phyloP scores from a whole-genome alignment of 1,284 basidiomycete genomes.

The Fistulinella staudtii region DNA sequence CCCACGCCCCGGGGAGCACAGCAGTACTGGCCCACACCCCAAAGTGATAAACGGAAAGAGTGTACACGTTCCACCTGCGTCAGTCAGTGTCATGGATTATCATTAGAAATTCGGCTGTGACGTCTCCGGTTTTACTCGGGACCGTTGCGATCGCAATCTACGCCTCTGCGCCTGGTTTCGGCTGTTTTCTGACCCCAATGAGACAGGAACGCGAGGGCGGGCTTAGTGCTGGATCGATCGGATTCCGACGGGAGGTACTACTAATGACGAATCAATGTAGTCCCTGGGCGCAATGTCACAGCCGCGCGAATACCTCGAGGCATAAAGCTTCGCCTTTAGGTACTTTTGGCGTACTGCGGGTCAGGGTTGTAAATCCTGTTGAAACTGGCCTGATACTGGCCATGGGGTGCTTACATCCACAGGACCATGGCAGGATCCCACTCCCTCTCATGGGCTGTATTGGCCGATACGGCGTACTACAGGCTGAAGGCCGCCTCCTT shows the following conservation, averaged over 20 bases:
- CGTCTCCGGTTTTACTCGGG: slow-evolving; percentile 20
- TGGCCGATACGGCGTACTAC: slow-evolving; percentile 9
- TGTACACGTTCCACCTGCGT: slow-evolving; percentile 24
- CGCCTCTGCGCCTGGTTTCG: slow-evolving; percentile 8
- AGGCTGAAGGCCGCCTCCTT: slow-evolving; percentile 9
- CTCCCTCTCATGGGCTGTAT: slow-evolving; percentile 6
- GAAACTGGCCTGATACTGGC: slow-evolving; percentile 10
- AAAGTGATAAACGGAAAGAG: slow-evolving; percentile 29
- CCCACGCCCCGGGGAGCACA: slow-evolving; percentile 21
- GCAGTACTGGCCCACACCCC: no score
- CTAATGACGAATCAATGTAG: slow-evolving; percentile 31
- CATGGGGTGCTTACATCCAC: slow-evolving; percentile 9
- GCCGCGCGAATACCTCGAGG: slow-evolving; percentile 36
- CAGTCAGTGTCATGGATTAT: slow-evolving; percentile 18
- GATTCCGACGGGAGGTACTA: slow-evolving; percentile 24
- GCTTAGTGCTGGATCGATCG: slow-evolving; percentile 27
- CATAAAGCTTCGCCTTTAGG: slow-evolving; percentile 30
- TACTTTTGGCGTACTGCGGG: slow-evolving; percentile 27
- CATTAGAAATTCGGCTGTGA: slow-evolving; percentile 28
- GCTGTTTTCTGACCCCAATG: slow-evolving; percentile 8
- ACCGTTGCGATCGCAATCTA: slow-evolving; percentile 21
- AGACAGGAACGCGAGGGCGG: slow-evolving; percentile 17
- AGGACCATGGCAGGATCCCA: slow-evolving; percentile 8
- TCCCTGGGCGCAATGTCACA: slow-evolving; percentile 29
- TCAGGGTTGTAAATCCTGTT: slow-evolving; percentile 32